Conservation (phyloP, 1,139 yeast genomes). For the Suhomyces wounanorum region DNA sequence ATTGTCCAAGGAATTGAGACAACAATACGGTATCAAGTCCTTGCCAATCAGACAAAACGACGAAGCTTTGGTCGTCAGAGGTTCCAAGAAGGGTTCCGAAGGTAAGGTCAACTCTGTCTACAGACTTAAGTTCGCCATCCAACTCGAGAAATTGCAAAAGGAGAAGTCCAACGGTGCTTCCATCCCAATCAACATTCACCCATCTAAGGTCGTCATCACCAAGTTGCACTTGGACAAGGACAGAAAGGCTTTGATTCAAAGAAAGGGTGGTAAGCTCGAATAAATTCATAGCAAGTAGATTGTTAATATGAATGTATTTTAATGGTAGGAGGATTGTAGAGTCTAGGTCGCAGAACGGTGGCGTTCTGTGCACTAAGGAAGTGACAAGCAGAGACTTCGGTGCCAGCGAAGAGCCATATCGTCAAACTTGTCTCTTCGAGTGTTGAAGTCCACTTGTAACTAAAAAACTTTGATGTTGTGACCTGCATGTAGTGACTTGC, state of each 20-base stretch:
- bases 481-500: too few relatives aligned
- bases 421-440: too few relatives aligned
- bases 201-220: conserved; percentile 99
- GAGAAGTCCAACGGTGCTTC: conserved; percentile 99
- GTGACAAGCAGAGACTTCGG: neutral
- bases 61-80: conserved; percentile 94
- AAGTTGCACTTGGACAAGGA: conserved; percentile 97
- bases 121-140: conserved; percentile 98
- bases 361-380: neutral
- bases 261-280: conserved; percentile 74
- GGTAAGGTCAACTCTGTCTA: conserved; percentile 97
- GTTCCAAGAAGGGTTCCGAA: conserved; percentile 99
- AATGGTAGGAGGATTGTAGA: conserved; percentile 10
- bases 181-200: conserved; percentile 96
- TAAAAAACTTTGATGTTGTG: too few relatives aligned
- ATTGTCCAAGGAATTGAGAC: conserved; percentile 98
- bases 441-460: too few relatives aligned
- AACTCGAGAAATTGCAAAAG: conserved; percentile 95
- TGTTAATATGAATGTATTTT: conserved; percentile 26
- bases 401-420: too few relatives aligned
- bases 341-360: neutral
- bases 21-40: conserved; percentile 93
- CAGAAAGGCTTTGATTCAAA: conserved; percentile 95
- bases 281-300: conserved; percentile 21
- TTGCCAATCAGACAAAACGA: conserved; percentile 99